Base-by-base conservation (phyloP, 768 basidiomycete genomes). In the Leccinum arenicola region DNA sequence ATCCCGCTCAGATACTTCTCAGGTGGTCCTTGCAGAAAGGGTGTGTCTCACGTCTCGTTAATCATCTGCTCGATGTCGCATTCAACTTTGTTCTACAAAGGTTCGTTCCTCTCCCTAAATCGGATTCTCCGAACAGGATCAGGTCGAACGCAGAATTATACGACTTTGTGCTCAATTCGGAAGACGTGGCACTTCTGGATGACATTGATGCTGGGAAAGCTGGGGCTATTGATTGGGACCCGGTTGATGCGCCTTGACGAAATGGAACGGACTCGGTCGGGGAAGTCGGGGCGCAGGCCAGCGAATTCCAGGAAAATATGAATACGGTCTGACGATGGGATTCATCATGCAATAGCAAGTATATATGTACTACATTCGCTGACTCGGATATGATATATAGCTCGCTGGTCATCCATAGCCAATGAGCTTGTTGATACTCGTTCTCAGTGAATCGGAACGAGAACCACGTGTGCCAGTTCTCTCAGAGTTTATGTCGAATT, bases 21-120 rank as follows among this genome's bases (percentile, higher is more conserved):
- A 84, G 95, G 23, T 97, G 94, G 92, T 95, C 93, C 29, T 75
- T 98, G 38, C 95, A 97, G 71, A 84, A 82, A 67, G 86, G 86
- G 89, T 90, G 65, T 52, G 82, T 74, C 56, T 50, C 56, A 54
- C 49, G 57, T 53, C 47, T 52, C 17, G 36, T 55, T 53, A 7
- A 29, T 53, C 31, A n/a, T 25, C 15, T 4, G 19, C n/a, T 17
- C 11, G 31, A 45, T 31, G 25, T n/a, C 17, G 45, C 7, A 45
- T 4, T 36, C 33, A 15, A 36, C 11, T 25, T 7, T 52, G 40
- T 43, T 35, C 11, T 12, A 36, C 19, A 12, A 59, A 94, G 93
- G n/a, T 91, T 83, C 64, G 80, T 92, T 0, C 90, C 91, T 0
- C 81, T 98, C 9, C 91, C 93, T 2, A 95, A 95, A 74, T 90